A percentile compares a stretch with the other conserved stretches of the same genome.
phyloP scores from a whole-genome alignment of 208 protist species.

The Leishmania tropica region DNA sequence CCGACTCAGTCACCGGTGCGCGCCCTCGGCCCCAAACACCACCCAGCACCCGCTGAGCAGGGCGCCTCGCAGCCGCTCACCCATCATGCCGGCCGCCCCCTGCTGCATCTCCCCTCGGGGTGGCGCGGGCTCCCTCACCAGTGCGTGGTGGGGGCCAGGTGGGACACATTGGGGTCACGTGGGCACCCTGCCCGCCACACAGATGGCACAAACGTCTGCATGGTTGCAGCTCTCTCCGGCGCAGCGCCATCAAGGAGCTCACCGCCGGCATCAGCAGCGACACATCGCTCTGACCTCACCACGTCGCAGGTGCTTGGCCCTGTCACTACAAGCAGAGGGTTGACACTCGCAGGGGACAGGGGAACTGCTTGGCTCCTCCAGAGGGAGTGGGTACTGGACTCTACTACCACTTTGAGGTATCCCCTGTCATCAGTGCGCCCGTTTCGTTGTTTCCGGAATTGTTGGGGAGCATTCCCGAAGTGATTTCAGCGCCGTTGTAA shows the following conservation, averaged over 20 bases:
- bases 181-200: not conserved
- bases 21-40: not conserved
- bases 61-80: not conserved
- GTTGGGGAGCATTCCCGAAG: conserved; percentile 11
- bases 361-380: not conserved
- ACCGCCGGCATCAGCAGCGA: not conserved
- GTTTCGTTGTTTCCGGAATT: conserved; percentile 31
- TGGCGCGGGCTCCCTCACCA: too few species aligned
- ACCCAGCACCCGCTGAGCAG: too few species aligned
- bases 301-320: not conserved
- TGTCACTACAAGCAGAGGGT: not conserved
- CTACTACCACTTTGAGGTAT: not conserved
- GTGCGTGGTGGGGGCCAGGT: too few species aligned
- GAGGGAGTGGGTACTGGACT: not conserved
- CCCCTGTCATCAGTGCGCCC: not conserved
- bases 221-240: not conserved
- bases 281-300: not conserved
- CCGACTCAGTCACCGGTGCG: not conserved
- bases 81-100: not conserved
- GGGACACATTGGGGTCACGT: not conserved
- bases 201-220: not conserved
- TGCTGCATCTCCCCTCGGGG: not conserved
- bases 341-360: not conserved
- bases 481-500: conserved; percentile 8
- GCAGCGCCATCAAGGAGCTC: not conserved